Base-by-base conservation (phyloP, 306 rosid genomes). In the Malus orientalis region DNA sequence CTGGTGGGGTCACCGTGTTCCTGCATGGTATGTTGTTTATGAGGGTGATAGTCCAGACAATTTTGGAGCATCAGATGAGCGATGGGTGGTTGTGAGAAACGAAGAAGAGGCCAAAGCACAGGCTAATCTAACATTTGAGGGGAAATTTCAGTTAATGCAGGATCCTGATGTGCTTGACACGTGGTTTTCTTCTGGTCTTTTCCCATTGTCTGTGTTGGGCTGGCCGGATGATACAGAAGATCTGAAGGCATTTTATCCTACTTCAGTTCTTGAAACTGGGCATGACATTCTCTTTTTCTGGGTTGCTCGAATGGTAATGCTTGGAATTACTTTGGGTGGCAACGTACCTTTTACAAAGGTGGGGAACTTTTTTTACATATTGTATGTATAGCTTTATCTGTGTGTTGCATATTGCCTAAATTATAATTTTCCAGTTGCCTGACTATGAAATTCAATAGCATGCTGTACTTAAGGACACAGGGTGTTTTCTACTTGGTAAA, bases 301-400 rank as follows among this genome's bases (percentile, higher is more conserved):
- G 99, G 97, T 95, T 83, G 97, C 97, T 22, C 99, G 97, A 15
- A 92, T 95, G 98, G 98, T 92, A 55, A 95, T 95, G 98, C 83
- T 83, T 65, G 97, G 96, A 79, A 90, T 85, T 77, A 87, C 87
- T 60, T 87, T 95, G 91, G 96, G 98, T 65, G 97, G 95, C 29
- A 81, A 90, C 38, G 85, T 95, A 69, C 98, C 98, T 75, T 95
- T 92, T 71, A 75, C 78, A 32, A 87, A 86, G 90, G 98, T 94
- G 71, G 71, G 71, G 86, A 74, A 51, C 45, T 30, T 57, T 59
- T 58, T 40, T 67, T 13, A n/a, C 66, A 45, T 42, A 10, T 65
- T 64, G 23, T 38, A 63, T 32, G 19, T 70, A 32, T 68, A 53
- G 42, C 36, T 22, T 29, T 33, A 2, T 13, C 13, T 11, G 62